These are phyloP conservation scores for Grigorovia transvaalensis DNA, from an alignment of 805 yeast species.

Conservation along the genomic window DNA sequence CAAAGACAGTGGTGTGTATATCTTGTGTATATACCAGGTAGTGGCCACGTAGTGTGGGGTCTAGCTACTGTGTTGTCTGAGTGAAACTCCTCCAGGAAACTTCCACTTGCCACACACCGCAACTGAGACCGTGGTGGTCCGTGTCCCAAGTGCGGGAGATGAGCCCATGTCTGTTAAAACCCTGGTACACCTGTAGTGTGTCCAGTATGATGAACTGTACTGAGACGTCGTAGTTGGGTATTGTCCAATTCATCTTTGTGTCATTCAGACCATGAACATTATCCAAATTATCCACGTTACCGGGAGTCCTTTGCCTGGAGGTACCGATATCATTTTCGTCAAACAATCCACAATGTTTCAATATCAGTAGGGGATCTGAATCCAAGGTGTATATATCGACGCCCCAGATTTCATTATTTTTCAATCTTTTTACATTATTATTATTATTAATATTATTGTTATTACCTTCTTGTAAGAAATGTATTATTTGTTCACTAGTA, in stretches of 20 bases:
- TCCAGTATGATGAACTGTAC: slow-evolving; percentile 49
- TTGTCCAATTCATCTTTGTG: not conserved
- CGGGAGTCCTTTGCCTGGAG: slow-evolving; percentile 29
- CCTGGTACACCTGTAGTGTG: slow-evolving; percentile 49
- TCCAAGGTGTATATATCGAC: slow-evolving; percentile 90
- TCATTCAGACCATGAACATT: slow-evolving; percentile 24
- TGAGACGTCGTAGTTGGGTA: slow-evolving; percentile 23
- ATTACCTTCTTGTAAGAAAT: slow-evolving; percentile 12
- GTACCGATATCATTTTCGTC: slow-evolving; percentile 22
- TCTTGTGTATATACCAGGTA: too few relatives aligned
- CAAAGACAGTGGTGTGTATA: too few relatives aligned
- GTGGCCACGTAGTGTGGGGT: too few relatives aligned
- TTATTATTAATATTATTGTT: too few relatives aligned
- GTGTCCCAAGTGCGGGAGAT: slow-evolving; percentile 63
- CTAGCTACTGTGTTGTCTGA: too few relatives aligned
- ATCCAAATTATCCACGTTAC: slow-evolving; percentile 27
- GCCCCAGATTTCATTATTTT: slow-evolving; percentile 71
- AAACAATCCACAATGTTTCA: slow-evolving; percentile 61
- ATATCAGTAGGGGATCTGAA: slow-evolving; percentile 66
- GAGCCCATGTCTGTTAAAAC: slow-evolving; percentile 57
- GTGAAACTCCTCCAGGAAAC: slow-evolving; percentile 16
- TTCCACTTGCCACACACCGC: slow-evolving; percentile 40
- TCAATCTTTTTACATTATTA: slow-evolving; percentile 29
- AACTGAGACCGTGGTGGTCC: slow-evolving; percentile 64
- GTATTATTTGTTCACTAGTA: slow-evolving; percentile 13